Evolutionary conservation across 257 asterid genomes (phyloP), one percentile per base, ranked within the genome.

Genomic region (Galeopsis tetrahit): DNA sequence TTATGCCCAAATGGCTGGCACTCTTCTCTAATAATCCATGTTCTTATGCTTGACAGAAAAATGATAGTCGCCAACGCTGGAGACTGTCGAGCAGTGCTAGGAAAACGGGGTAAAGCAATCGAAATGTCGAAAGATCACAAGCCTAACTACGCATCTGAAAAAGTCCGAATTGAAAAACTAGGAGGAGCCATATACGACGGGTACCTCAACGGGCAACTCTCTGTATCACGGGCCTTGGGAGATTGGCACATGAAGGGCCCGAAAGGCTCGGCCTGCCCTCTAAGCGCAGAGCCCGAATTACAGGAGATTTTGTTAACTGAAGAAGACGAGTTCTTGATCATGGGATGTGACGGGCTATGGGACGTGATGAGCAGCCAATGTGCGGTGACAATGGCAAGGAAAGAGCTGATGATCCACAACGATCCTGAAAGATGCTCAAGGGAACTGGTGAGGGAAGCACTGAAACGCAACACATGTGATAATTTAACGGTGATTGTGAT

Each of bases 241-340:
- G 98, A 93, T 68, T 93, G 98, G 98, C 97, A 93, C 88, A 90
- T 93, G 95, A 93, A 93, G 82, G 94, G 96, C 46, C 72, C 92
- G 0, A 86, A 85, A 78, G 98, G 97, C 33, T 83, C 92, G 3
- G 81, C 84, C 7, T 85, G 88, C 73, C 97, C 98, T 8, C 62
- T 93, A 59, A 87, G 93, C 15, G 92, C 96, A 4, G 97, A 91
- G 83, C 98, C 98, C 1, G 98, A 93, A 79, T 70, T 93, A 79
- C 90, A 85, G 71, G 96, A 87, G 84, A 78, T 79, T 0, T 4
- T 84, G 17, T 62, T 93, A 44, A 89, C 87, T 0, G 98, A 93
- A 60, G 98, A 90, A 6, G 98, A 93, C 1, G 98, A 93, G 86
- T 93, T 93, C 83, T 74, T 93, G 34, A 93, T 93, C 49, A 84